Base-by-base conservation (phyloP, 2,329 filamentous ascomycete species). In the Simplicillium sp. region DNA sequence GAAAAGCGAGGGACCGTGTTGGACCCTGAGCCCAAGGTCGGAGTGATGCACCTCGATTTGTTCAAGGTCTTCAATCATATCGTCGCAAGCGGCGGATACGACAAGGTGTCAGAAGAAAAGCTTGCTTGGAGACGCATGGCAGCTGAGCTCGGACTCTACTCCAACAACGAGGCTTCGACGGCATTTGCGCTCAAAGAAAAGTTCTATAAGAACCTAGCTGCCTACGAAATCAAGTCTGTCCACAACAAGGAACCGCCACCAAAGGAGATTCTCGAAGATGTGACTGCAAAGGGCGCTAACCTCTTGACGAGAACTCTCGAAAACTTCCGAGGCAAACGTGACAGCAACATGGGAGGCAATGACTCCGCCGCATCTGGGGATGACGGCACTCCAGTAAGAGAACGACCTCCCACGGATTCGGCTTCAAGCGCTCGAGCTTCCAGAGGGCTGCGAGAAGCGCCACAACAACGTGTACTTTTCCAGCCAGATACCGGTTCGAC, bases 201-300 rank as follows among this genome's bases (percentile, higher is more conserved):
- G 47, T 95, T 92, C 66, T 94, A 94, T 68, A 89, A 87, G 60
- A 87, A 90, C 53, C 74, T 95, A 35, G 83, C 84, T 11, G 87
- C 88, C 2, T 95, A 84, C 61, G 88, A 94, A 62, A 92, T 94
- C 54, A 77, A 77, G 36, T 82, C 79, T 11, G 65, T 88, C 34
- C 84, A 89, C 63, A 75, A 80, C 40, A 80, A 84, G 60, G 85
- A 88, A 46, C 88, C 88, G 0, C 88, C 88, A 13, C 87, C 87
- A 6, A 87, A 84, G 51, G 86, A 94, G 52, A 94, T 94, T 37
- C 69, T 95, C 29, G 88, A 95, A 60, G 80, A 88, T 34, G 84
- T 87, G 12, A 90, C 87, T 7, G 88, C 87, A 7, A 92, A 89
- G 59, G 86, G 87, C 38, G 86, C 84, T 14, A 75, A 81, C 29